Conservation (phyloP, 2,329 filamentous ascomycete genomes). For the Bipolaris gigantea region DNA sequence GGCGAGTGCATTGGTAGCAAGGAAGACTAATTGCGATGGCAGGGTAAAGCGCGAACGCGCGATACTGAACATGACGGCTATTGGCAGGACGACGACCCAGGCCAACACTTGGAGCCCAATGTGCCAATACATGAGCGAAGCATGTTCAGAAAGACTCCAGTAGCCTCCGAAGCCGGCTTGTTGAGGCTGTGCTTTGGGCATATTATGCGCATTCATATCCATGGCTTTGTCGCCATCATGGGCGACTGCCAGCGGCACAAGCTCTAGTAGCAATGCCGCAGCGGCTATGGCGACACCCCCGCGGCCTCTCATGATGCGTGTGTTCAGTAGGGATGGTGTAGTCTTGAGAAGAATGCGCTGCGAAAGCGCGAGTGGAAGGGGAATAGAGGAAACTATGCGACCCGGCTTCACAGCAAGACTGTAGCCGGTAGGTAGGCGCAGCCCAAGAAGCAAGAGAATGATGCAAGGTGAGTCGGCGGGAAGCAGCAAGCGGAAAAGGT, state of each 20-base stretch:
- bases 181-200: constrained; percentile 20
- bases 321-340: neutral
- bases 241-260: constrained; percentile 45
- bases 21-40: constrained; percentile 62
- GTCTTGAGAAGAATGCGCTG: neutral
- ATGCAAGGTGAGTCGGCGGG: constrained; percentile 3
- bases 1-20: constrained; percentile 47
- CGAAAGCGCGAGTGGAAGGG: neutral
- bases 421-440: constrained; percentile 3
- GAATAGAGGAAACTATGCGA: neutral
- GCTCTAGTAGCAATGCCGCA: constrained; percentile 47
- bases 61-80: constrained; percentile 82
- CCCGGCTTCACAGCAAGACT: neutral
- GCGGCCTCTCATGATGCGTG: constrained; percentile 34
- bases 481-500: constrained; percentile 13
- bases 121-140: constrained; percentile 66
- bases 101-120: constrained; percentile 69
- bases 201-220: constrained; percentile 30
- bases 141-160: constrained; percentile 60
- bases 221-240: constrained; percentile 45
- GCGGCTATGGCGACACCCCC: constrained; percentile 27
- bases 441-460: constrained; percentile 5
- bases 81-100: constrained; percentile 73
- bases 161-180: constrained; percentile 52
- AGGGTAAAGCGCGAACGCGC: constrained; percentile 76